Evolutionary conservation across 2,329 filamentous ascomycete species (phyloP).

Genomic region (Xylariaceae sp.): DNA sequence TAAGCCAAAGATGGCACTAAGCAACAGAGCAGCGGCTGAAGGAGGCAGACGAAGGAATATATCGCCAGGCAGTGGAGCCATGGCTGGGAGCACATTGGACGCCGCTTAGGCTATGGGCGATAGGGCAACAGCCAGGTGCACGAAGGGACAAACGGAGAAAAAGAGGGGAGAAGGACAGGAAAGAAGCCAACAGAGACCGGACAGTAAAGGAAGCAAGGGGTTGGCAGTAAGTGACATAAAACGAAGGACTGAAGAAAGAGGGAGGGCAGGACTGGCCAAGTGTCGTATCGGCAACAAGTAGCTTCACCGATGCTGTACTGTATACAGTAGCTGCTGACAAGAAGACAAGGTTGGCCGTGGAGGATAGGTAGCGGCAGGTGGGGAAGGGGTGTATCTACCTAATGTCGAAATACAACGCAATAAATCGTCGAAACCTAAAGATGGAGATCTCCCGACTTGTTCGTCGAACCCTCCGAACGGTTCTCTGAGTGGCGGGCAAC

Average conservation of each 20-base stretch:
- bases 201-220: constrained; percentile 9
- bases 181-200: neutral
- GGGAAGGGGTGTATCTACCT: too few relatives aligned
- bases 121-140: neutral
- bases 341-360: too few relatives aligned
- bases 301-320: too few relatives aligned
- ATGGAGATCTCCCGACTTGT: too few relatives aligned
- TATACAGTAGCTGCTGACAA: too few relatives aligned
- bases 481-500: too few relatives aligned
- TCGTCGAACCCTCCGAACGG: too few relatives aligned
- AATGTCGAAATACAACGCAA: too few relatives aligned
- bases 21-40: constrained; percentile 31
- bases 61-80: constrained; percentile 30
- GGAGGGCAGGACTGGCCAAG: constrained; percentile 14
- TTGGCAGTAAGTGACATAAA: constrained; percentile 15
- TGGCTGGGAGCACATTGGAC: constrained; percentile 19
- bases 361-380: too few relatives aligned
- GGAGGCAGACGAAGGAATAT: constrained; percentile 34
- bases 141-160: constrained; percentile 1
- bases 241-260: constrained; percentile 18
- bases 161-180: constrained; percentile 12
- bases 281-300: constrained; percentile 15
- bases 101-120: neutral
- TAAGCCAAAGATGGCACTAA: constrained; percentile 31
- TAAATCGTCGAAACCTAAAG: too few relatives aligned